phyloP scores from a whole-genome alignment of 441 rosid species.

The Omphalea diandra region DNA sequence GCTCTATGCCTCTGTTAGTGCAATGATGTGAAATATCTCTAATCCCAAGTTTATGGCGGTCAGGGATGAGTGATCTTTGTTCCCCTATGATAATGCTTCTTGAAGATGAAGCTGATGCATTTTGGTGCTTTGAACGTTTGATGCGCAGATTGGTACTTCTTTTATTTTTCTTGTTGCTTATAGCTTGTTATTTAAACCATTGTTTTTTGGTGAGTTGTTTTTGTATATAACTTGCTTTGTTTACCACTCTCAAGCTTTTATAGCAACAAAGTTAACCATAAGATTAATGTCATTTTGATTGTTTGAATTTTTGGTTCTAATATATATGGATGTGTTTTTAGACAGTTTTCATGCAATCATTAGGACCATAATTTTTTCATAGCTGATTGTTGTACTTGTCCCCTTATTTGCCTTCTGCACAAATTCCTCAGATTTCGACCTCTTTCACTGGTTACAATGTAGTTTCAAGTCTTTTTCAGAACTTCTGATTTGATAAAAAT shows the following conservation, averaged over 20 bases:
- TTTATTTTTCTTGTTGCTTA: neutral
- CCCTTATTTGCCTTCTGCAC: too few species aligned
- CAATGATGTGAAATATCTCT: slow-evolving; percentile 19
- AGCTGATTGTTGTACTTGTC: neutral
- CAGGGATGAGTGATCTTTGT: slow-evolving; percentile 99
- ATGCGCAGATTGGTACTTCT: slow-evolving; percentile 89
- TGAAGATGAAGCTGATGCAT: slow-evolving; percentile 86
- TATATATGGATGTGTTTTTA: neutral
- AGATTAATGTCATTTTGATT: neutral
- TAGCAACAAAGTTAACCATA: neutral
- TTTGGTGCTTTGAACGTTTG: slow-evolving; percentile 96
- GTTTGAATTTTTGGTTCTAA: neutral
- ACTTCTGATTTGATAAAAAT: too few species aligned
- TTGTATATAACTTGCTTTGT: neutral
- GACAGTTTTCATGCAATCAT: neutral
- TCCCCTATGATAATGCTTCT: slow-evolving; percentile 98
- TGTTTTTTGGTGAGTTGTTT: neutral
- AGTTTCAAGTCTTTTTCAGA: too few species aligned
- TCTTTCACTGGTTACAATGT: too few species aligned
- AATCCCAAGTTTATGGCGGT: slow-evolving; percentile 10
- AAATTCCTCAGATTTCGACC: neutral
- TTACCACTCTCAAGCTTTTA: neutral
- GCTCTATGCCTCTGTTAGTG: neutral
- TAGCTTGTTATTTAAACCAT: neutral
- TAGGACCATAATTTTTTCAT: neutral